Percentiles rank a stretch among this genome's conserved stretches.
Evolutionary conservation across 31 red algal genomes (phyloP).

Genomic region (Asparagopsis taxiformis): DNA sequence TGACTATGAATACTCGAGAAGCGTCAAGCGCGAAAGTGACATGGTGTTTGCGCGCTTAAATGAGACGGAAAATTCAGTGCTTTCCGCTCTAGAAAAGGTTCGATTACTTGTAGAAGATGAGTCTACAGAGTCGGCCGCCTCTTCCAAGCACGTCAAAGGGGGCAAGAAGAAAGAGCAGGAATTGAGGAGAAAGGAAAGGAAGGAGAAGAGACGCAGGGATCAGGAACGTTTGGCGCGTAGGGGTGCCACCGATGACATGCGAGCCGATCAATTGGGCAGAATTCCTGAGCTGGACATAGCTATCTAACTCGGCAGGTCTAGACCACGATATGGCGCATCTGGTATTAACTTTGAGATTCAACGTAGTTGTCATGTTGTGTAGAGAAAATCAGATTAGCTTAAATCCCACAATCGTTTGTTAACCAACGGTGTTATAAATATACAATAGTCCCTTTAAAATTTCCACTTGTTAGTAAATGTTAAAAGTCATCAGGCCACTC

Average conservation of each 20-base stretch:
- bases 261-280: neutral
- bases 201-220: conserved; percentile 39
- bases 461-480: no score
- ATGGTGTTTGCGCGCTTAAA: neutral
- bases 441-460: no score
- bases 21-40: neutral
- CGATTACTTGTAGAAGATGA: neutral
- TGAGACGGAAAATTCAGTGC: neutral
- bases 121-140: neutral
- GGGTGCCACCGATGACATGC: conserved; percentile 4
- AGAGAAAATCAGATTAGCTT: no score
- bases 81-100: conserved; percentile 2
- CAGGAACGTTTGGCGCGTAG: conserved; percentile 51
- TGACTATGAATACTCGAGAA: conserved; percentile 11
- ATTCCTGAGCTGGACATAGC: conserved; percentile 39
- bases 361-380: no score
- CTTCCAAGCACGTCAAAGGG: conserved; percentile 19
- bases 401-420: no score
- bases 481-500: no score
- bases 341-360: no score
- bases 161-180: conserved; percentile 53
- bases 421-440: no score
- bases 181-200: conserved; percentile 41
- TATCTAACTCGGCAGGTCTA: conserved; percentile 11
- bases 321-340: neutral